These are phyloP conservation scores for Stenocarpella maydis DNA, from an alignment of 2,329 filamentous ascomycete genomes.

Conservation along the genomic window DNA sequence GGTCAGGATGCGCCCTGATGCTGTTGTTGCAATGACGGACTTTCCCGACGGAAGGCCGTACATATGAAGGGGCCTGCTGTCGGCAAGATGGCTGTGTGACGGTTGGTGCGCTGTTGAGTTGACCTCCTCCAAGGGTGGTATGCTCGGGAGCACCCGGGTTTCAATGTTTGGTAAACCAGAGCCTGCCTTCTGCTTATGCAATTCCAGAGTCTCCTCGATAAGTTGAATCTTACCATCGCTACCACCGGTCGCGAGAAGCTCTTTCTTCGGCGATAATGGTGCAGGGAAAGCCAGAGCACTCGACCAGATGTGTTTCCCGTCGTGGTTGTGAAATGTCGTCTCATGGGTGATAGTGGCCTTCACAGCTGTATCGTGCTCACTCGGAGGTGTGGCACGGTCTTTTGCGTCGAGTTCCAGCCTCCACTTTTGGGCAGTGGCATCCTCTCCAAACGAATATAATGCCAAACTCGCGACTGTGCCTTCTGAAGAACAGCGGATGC, in stretches of 20 bases:
- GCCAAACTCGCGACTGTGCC: conserved; percentile 33
- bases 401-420: conserved; percentile 53
- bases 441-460: conserved; percentile 83
- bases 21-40: conserved; percentile 65
- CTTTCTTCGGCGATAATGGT: conserved; percentile 35
- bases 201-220: conserved; percentile 43
- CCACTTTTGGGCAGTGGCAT: conserved; percentile 81
- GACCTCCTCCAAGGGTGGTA: neutral
- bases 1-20: conserved; percentile 65
- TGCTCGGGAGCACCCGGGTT: neutral
- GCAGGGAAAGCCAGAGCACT: conserved; percentile 54
- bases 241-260: conserved; percentile 76
- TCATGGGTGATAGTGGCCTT: conserved; percentile 56
- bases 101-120: neutral
- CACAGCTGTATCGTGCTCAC: conserved; percentile 14
- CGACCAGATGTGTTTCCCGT: conserved; percentile 93
- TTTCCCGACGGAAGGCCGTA: conserved; percentile 69
- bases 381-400: conserved; percentile 5
- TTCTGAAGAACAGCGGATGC: conserved; percentile 1
- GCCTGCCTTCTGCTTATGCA: neutral
- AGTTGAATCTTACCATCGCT: conserved; percentile 76
- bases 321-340: conserved; percentile 70
- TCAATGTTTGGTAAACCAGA: neutral
- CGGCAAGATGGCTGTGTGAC: neutral
- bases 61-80: conserved; percentile 42